phyloP scores from a whole-genome alignment of 768 basidiomycete species.

The Phallus indusiatus region DNA sequence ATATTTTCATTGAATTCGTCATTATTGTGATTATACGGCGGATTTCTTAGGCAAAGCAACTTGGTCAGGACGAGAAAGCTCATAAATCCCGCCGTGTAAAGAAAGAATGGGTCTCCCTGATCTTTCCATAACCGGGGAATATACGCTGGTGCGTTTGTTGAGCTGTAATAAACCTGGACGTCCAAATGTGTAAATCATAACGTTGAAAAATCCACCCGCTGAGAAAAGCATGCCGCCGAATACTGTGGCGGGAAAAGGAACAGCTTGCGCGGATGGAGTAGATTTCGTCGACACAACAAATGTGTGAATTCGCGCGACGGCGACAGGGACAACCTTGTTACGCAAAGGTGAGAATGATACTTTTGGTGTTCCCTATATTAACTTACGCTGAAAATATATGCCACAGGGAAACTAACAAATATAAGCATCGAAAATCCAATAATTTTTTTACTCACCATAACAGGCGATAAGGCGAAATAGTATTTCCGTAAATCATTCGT shows the following conservation, averaged over 20 bases:
- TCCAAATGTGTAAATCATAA: slow-evolving; percentile 28
- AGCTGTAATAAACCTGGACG: slow-evolving; percentile 29
- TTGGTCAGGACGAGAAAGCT: neutral
- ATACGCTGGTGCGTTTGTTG: neutral
- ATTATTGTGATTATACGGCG: neutral
- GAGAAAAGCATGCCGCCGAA: slow-evolving; percentile 33
- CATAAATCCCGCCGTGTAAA: neutral
- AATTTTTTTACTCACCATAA: slow-evolving; percentile 32
- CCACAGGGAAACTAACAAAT: slow-evolving; percentile 32
- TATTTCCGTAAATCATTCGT: neutral
- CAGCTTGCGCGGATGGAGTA: no score
- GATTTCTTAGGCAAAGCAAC: neutral
- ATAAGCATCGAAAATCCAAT: slow-evolving; percentile 2
- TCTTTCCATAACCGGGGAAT: neutral
- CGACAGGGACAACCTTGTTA: slow-evolving; percentile 29
- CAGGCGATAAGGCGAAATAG: slow-evolving; percentile 32
- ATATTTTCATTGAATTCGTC: no score
- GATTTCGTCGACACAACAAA: slow-evolving; percentile 19
- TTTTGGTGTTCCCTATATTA: neutral
- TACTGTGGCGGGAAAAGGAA: slow-evolving; percentile 29
- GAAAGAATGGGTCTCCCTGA: neutral
- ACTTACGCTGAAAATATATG: slow-evolving; percentile 30
- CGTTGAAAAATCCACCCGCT: slow-evolving; percentile 37
- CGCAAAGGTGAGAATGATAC: neutral
- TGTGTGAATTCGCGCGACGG: slow-evolving; percentile 28